Base-by-base conservation (phyloP, 2,329 filamentous ascomycete species). In the Cercospora canescens region DNA sequence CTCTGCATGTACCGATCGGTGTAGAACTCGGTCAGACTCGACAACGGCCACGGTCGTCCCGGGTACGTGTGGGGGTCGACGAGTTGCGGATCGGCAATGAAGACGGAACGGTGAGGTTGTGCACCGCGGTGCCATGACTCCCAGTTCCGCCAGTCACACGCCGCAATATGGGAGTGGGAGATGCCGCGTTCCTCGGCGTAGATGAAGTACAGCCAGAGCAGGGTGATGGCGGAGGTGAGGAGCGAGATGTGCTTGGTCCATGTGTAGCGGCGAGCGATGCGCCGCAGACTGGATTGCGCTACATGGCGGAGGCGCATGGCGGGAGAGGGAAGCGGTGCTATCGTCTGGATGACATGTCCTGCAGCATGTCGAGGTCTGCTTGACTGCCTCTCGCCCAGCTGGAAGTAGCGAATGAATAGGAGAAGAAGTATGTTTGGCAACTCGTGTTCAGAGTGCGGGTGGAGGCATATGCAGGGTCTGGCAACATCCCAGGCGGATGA, bases 51-150 rank as follows among this genome's bases (percentile, higher is more conserved):
- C 41, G 88, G 89, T 52, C 94, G 89, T 72, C 91, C 93, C 2
- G 93, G 92, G 75, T 97, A 97, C n/a, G 93, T 96, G 78, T 97
- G 92, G 62, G 93, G 92, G 79, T 97, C 94, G 75, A 95, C 93
- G 65, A 97, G 86, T 78, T 97, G 94, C 50, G 94, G 94, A 76
- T 97, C 94, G 67, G 94, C 93, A 71, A 97, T 85, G 76, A 97
- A 89, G 72, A 92, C 84, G 71, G 96, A 85, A 76, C 89, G 92
- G 78, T 98, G 94, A 30, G 95, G 95, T 35, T 86, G 88, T 59
- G 94, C 90, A 71, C 85, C 88, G 73, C 86, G 80, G 61, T 93
- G 92, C 95, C 95, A 99, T 79, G 87, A 85, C 82, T 99, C 95
- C 95, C 95, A 99, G 45, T 86, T 86, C 37, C 87, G 84, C 95